Evolutionary conservation across 805 yeast species (phyloP).

Genomic region (Ogataea zsoltii): DNA sequence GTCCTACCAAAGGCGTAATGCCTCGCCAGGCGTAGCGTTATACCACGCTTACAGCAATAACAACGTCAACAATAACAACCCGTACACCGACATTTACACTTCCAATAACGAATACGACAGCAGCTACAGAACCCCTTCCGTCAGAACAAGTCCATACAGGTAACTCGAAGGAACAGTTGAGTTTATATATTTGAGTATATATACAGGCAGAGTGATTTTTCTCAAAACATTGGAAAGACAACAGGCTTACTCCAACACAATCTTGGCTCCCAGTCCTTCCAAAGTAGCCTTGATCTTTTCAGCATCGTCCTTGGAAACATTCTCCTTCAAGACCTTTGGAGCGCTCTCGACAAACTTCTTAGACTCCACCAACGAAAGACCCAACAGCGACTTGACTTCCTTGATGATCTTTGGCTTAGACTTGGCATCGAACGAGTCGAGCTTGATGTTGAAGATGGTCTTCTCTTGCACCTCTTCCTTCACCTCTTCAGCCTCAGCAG

Average conservation of each 20-base stretch:
- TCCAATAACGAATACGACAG: background rate
- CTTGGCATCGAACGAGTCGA: conserved; percentile 92
- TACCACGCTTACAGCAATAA: too few species aligned
- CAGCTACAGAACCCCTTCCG: background rate
- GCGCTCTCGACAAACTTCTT: conserved; percentile 98
- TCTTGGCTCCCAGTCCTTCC: conserved; percentile 95
- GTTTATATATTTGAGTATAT: conserved; percentile 11
- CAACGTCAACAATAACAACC: conserved; percentile 5
- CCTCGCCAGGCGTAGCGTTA: background rate
- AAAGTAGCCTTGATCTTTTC: conserved; percentile 91
- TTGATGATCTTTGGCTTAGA: conserved; percentile 96
- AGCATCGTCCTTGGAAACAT: conserved; percentile 95
- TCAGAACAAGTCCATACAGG: conserved; percentile 8
- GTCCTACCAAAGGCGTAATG: background rate
- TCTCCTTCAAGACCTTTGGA: conserved; percentile 93
- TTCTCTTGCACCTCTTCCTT: conserved; percentile 86
- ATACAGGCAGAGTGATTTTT: conserved; percentile 14
- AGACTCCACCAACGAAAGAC: conserved; percentile 91
- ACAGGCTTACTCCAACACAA: conserved; percentile 68
- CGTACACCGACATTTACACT: conserved; percentile 9
- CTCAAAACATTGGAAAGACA: conserved; percentile 1
- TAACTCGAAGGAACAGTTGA: conserved; percentile 1
- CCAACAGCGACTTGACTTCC: conserved; percentile 90
- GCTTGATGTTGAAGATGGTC: conserved; percentile 87
- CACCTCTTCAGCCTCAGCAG: conserved; percentile 69